These are phyloP conservation scores for Pseudogymnoascus sp. DNA, from an alignment of 2,329 filamentous ascomycete species.

Conservation along the genomic window DNA sequence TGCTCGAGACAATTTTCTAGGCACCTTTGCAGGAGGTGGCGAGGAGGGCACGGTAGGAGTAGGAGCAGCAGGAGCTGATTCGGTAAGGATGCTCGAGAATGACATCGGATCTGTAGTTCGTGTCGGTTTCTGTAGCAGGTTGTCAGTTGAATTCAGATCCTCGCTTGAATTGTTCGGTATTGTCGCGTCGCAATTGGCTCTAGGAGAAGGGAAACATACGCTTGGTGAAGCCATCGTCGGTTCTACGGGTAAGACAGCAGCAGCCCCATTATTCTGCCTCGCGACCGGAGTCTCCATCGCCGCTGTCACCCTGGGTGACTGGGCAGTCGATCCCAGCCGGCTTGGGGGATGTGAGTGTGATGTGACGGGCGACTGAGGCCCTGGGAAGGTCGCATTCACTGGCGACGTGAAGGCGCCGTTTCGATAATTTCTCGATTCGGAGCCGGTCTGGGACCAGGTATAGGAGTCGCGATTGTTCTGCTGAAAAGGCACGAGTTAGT, in stretches of 20 bases:
- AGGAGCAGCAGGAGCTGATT: conserved; percentile 54
- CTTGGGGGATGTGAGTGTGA: conserved; percentile 37
- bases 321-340: conserved; percentile 19
- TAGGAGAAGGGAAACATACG: conserved; percentile 17
- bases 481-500: neutral
- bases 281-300: conserved; percentile 40
- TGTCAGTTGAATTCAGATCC: neutral
- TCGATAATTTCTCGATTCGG: conserved; percentile 41
- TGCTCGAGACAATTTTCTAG: conserved; percentile 22
- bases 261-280: conserved; percentile 33
- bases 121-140: conserved; percentile 50
- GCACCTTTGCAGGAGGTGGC: conserved; percentile 27
- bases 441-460: conserved; percentile 33
- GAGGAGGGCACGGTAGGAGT: conserved; percentile 33
- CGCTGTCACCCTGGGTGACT: conserved; percentile 23
- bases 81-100: conserved; percentile 88
- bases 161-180: neutral
- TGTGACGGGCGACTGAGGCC: conserved; percentile 38
- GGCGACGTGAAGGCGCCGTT: conserved; percentile 43
- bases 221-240: conserved; percentile 16
- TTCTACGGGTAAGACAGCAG: conserved; percentile 19
- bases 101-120: conserved; percentile 85
- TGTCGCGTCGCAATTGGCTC: neutral
- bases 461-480: conserved; percentile 43
- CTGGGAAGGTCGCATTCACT: conserved; percentile 34